These are phyloP conservation scores for Cystobasidium pallidum DNA, from an alignment of 1,284 basidiomycete species.

Conservation along the genomic window DNA sequence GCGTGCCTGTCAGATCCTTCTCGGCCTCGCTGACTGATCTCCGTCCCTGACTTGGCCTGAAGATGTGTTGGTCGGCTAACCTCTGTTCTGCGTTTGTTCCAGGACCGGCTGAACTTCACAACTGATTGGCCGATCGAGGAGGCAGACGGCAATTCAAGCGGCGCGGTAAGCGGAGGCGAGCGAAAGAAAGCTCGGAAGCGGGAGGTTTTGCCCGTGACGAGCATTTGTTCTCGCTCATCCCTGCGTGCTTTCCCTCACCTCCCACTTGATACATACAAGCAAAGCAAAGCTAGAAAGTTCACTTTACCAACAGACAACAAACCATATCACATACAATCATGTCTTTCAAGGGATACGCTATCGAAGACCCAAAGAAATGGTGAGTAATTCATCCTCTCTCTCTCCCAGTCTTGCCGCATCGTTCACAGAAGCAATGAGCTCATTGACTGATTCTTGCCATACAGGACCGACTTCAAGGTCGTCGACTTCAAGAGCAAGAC, in stretches of 20 bases:
- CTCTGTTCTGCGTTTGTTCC: too few species aligned
- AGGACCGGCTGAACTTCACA: not conserved
- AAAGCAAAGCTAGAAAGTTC: not conserved
- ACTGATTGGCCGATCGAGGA: not conserved
- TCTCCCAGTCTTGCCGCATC: not conserved
- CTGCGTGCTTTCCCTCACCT: not conserved
- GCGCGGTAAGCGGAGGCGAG: constrained; percentile 4
- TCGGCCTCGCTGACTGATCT: not conserved
- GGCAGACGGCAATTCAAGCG: not conserved
- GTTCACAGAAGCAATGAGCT: not conserved
- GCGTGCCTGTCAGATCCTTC: too few species aligned
- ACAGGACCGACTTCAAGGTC: constrained; percentile 45
- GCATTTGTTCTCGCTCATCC: not conserved
- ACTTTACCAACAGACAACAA: not conserved
- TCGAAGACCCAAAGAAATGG: constrained; percentile 47
- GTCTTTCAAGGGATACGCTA: constrained; percentile 49
- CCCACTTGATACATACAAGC: not conserved
- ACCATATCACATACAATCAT: constrained; percentile 5
- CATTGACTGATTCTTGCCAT: not conserved
- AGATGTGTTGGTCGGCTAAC: too few species aligned
- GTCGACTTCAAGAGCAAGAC: constrained; percentile 44
- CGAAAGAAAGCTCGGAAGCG: not conserved
- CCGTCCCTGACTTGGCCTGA: not conserved
- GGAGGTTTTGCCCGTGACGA: not conserved
- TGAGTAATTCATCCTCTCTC: not conserved